A percentile compares a stretch with the other conserved stretches of the same genome.
phyloP scores from a whole-genome alignment of 768 basidiomycete species.

The Amanita fuliginea region DNA sequence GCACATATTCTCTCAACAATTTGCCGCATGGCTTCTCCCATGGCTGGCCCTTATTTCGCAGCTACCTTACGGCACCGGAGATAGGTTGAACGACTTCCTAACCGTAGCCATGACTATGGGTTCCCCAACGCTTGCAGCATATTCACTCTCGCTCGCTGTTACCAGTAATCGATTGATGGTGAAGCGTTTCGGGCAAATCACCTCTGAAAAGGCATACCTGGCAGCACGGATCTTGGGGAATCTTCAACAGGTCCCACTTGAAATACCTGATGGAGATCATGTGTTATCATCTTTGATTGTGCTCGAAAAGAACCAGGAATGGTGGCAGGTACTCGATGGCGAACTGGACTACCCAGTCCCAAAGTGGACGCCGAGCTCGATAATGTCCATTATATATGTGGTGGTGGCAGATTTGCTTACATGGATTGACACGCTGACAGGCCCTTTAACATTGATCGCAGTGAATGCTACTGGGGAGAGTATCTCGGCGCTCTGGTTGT shows the following conservation, averaged over 20 bases:
- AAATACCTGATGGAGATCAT: conserved; percentile 14
- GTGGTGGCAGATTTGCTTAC: conserved; percentile 23
- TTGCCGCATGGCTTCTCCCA: conserved; percentile 34
- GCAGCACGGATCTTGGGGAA: conserved; percentile 24
- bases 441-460: conserved; percentile 9
- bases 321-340: conserved; percentile 24
- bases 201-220: conserved; percentile 18
- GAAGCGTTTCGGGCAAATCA: conserved; percentile 17
- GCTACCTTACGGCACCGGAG: conserved; percentile 33
- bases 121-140: conserved; percentile 32
- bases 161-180: conserved; percentile 33
- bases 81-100: conserved; percentile 27
- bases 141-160: conserved; percentile 32
- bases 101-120: conserved; percentile 32
- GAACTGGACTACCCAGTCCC: conserved; percentile 22
- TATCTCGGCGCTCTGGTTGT: conserved; percentile 21
- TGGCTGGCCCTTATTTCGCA: conserved; percentile 38
- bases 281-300: conserved; percentile 30
- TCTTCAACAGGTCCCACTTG: conserved; percentile 32
- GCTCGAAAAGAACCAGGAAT: conserved; percentile 29
- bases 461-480: conserved; percentile 22
- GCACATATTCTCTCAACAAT: conserved; percentile 26
- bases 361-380: conserved; percentile 26
- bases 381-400: conserved; percentile 32
- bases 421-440: conserved; percentile 22